Evolutionary conservation across 257 asterid species (phyloP), one percentile per base, ranked within the genome.

Genomic region (Penstemon davidsonii): DNA sequence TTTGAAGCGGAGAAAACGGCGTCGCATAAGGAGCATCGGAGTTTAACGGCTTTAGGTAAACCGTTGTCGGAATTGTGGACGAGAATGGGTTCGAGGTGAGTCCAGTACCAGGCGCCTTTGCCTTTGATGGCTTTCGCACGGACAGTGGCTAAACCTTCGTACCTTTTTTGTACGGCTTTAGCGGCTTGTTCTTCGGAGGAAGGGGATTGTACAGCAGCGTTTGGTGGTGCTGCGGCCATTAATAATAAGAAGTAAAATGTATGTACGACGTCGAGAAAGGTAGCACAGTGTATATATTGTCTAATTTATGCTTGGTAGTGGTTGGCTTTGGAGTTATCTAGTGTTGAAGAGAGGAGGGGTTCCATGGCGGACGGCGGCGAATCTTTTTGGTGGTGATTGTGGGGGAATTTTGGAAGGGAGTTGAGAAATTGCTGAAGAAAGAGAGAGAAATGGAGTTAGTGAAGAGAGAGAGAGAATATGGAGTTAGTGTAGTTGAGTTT

Each of bases 91-190:
- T 94, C 98, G 8, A 94, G 84, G 82, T 94, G 96, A 13, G 88
- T 87, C 99, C 99, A 94, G 73, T 94, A 94, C 99, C 99, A 94
- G 7, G 99, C 97, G 60, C 99, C 99, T 75, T 94, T 94, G 0
- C 99, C 99, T 72, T 88, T 91, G 18, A 88, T 76, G 12, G 98
- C 99, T 83, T 91, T 94, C 3, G 85, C 87, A 86, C 96, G 87
- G 55, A 88, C 99, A 84, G 67, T 82, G 56, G 88, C 81, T 64
- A 94, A 75, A 8, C 97, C 96, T 12, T 91, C 97, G 68, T 81
- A 94, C 66, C 99, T 76, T 86, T 91, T 94, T 57, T 86, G 89
- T n/a, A 85, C 85, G 46, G 89, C 89, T 85, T 94, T 91, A 56
- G 95, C 96, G 2, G 93, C 83, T 12, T 74, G 66, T 72, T 86